phyloP scores from a whole-genome alignment of 1,284 basidiomycete species.

The Apiotrichum akiyoshidainum region DNA sequence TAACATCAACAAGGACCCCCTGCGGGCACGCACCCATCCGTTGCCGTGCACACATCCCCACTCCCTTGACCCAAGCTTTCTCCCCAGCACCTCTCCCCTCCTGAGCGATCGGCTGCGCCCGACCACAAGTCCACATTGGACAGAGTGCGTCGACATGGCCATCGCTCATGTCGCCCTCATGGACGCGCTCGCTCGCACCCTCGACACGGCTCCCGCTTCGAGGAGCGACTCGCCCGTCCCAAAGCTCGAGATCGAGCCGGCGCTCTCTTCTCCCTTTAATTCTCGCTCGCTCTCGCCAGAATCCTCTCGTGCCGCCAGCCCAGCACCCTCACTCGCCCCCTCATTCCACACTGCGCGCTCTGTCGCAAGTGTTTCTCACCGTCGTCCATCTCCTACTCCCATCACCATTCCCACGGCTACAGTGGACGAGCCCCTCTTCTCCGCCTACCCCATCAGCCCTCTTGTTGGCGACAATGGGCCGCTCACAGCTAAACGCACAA shows the following conservation, averaged over 20 bases:
- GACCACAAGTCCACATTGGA: constrained; percentile 2
- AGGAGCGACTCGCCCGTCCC: constrained; percentile 24
- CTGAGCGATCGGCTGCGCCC: not conserved
- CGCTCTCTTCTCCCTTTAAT: constrained; percentile 14
- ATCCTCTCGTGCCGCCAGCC: constrained; percentile 11
- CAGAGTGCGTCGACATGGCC: constrained; percentile 13
- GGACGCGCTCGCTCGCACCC: constrained; percentile 3
- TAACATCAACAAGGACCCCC: too few relatives aligned
- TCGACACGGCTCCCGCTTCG: constrained; percentile 26
- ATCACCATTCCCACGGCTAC: constrained; percentile 32
- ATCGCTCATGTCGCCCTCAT: constrained; percentile 8
- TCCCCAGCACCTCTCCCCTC: not conserved
- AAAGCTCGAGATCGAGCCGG: not conserved
- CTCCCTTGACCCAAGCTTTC: not conserved
- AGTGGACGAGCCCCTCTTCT: constrained; percentile 39
- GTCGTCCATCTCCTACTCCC: constrained; percentile 23
- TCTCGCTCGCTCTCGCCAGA: constrained; percentile 7
- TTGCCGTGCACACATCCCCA: not conserved
- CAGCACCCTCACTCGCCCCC: constrained; percentile 3
- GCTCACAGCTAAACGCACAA: not conserved
- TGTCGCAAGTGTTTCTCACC: not conserved
- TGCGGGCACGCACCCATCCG: too few relatives aligned
- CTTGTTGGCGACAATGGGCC: not conserved
- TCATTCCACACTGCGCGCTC: constrained; percentile 6
- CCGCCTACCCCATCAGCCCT: constrained; percentile 28